Base-by-base conservation (phyloP, 2,329 filamentous ascomycete genomes). In the Cercospora sp. region DNA sequence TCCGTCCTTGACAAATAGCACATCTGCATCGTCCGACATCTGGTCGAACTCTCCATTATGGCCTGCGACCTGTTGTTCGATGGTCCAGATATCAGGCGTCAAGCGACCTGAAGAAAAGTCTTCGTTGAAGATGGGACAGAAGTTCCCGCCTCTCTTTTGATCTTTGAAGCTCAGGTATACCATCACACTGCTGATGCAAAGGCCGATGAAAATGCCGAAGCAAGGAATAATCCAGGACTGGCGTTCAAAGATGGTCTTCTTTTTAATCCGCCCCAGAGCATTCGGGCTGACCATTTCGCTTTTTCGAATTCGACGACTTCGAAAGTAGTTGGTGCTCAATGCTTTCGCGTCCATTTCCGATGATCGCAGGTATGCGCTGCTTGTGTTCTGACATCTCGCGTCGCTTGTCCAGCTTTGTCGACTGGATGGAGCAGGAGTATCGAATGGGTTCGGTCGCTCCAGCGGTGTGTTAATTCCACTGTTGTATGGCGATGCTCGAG, bases 1-100 rank as follows among this genome's bases (percentile, higher is more conserved):
- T 42, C 90, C 90, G 73, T 91, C 83, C 69, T 91, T 77, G 53
- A 95, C 78, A 77, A 87, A 94, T 66, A 92, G 87, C 73, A 95
- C 96, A 75, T 92, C 88, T 51, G 91, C 87, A 3, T 81, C 85
- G 62, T 81, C 81, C 2, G 92, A 96, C 0, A 92, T 94, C 81
- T 89, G 82, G 73, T 93, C 89, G 78, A 96, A 96, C 77, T 94
- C 87, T 61, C 91, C 91, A 73, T 95, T 94, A 76, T 87, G 93
- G 7, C 91, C 91, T 57, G 90, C 91, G 30, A 92, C 82, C 73
- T 93, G 87, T 7, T 91, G 88, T 78, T 94, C 91, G 73, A 90
- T 90, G 1, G 86, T 88, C 91, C 91, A 94, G 1, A 91, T 79
- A 13, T 85, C 82, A 0, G 81, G 77, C 74, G 90, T 83, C 36